Base-by-base conservation (phyloP, 1,284 basidiomycete species). In the Heliocybe sulcata region DNA sequence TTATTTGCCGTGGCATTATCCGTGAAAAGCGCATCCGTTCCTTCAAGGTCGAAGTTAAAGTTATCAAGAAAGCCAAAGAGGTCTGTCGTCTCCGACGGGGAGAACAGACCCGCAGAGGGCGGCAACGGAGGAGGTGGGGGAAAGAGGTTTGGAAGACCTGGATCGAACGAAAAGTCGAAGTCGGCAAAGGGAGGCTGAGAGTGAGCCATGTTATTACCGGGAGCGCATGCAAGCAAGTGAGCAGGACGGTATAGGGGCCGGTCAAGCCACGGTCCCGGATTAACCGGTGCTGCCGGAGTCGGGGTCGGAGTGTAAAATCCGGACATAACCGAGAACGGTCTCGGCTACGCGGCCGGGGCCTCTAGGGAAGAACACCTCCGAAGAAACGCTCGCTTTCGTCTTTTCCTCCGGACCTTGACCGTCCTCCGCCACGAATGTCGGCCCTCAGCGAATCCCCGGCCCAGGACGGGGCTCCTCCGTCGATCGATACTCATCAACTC, bases 31-130 rank as follows among this genome's bases (percentile, higher is more conserved):
- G 65, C 53, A 6, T 64, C 62, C 26, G 72, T 68, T 0, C 68
- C 48, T 52, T 80, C 73, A 57, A 81, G 71, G 56, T 87, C 83
- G 80, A 80, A 88, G 60, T 75, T 77, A 60, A 89, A 85, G 69
- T 83, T 83, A 68, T 90, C 87, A 64, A 90, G 79, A 64, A 90
- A 90, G 55, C 83, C 83, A 60, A 88, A 77, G 57, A 90, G 71
- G 67, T 88, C 81, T 0, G 79, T 83, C 2, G 85, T 83, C 68
- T 90, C 87, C 57, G 81, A 76, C 0, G 78, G 72, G 4, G 86
- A 85, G 67, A 90, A 89, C 60, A 90, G 81, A 63, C 87, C 86
- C 35, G 85, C 80, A 12, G 86, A 86, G 0, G 87, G 72, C 0
- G 85, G 85, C 0, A 87, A 65, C 0, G 82, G 77, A 0, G 79